phyloP scores from a whole-genome alignment of 345 rosid genomes.

The Lumnitzera racemosa region DNA sequence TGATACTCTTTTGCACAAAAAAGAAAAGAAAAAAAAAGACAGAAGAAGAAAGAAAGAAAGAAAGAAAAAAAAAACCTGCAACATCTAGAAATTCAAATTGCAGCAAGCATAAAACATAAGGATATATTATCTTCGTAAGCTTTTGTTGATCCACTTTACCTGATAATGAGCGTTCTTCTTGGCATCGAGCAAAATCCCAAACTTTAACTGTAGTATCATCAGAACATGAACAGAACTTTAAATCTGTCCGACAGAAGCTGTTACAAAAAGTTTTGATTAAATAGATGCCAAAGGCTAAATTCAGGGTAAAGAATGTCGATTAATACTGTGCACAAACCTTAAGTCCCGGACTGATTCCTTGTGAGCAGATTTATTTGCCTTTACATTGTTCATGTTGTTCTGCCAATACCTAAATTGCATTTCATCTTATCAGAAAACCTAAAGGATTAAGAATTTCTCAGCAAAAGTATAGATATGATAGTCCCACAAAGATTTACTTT shows the following conservation, averaged over 20 bases:
- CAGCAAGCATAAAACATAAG: too few relatives aligned
- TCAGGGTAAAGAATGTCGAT: not conserved
- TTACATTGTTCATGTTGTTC: constrained; percentile 95
- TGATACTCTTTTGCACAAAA: too few relatives aligned
- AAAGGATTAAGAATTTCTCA: not conserved
- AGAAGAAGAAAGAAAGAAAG: too few relatives aligned
- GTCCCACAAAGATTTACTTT: constrained; percentile 40
- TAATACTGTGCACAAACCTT: constrained; percentile 39
- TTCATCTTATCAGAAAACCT: not conserved
- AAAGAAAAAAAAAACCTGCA: too few relatives aligned
- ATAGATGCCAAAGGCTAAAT: constrained; percentile 2
- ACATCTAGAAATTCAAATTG: too few relatives aligned
- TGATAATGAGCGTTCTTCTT: constrained; percentile 80
- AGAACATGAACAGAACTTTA: constrained; percentile 96
- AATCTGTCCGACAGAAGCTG: constrained; percentile 97
- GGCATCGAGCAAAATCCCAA: constrained; percentile 96
- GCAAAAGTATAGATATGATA: not conserved
- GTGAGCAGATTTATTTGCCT: constrained; percentile 91
- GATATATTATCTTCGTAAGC: not conserved
- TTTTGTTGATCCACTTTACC: constrained; percentile 61
- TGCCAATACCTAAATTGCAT: constrained; percentile 78
- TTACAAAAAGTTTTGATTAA: constrained; percentile 20
- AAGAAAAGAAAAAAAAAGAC: too few relatives aligned
- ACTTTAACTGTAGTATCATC: constrained; percentile 97
- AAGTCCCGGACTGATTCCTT: constrained; percentile 89